A percentile compares a stretch with the other conserved stretches of the same genome.
These are phyloP conservation scores for Coemansia furcata DNA, from an alignment of 192 early-diverging fungal genomes.

Conservation along the genomic window DNA sequence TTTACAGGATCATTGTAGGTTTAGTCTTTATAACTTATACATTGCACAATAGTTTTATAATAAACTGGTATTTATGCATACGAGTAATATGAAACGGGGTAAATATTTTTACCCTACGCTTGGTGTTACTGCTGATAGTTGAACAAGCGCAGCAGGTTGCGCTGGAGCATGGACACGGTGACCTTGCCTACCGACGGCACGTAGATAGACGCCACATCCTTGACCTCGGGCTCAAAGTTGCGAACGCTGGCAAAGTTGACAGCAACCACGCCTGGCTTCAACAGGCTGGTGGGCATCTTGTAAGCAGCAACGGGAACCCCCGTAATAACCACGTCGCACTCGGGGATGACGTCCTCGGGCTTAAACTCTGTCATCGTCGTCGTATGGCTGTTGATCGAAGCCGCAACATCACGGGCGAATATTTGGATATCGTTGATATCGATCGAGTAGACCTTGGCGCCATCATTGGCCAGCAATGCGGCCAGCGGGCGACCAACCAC, in stretches of 20 bases:
- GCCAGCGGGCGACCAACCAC: constrained; percentile 97
- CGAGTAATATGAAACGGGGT: neutral
- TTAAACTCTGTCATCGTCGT: constrained; percentile 65
- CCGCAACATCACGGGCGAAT: constrained; percentile 68
- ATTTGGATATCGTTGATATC: constrained; percentile 86
- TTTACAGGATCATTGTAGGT: neutral
- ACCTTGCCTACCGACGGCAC: constrained; percentile 97
- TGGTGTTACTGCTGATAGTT: constrained; percentile 58
- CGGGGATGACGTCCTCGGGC: constrained; percentile 74
- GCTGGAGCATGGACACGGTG: constrained; percentile 97
- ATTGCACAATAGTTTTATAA: neutral
- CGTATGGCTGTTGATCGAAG: constrained; percentile 66
- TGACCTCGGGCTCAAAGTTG: constrained; percentile 94
- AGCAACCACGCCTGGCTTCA: constrained; percentile 96
- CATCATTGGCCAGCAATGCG: constrained; percentile 96
- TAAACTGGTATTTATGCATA: constrained; percentile 3
- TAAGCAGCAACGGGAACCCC: constrained; percentile 89
- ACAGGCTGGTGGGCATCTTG: constrained; percentile 78
- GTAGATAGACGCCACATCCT: constrained; percentile 91
- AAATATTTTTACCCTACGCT: neutral
- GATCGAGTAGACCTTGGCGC: constrained; percentile 94
- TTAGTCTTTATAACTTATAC: neutral
- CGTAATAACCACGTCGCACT: constrained; percentile 97
- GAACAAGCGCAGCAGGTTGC: constrained; percentile 89
- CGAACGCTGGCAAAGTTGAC: constrained; percentile 97